phyloP scores from a whole-genome alignment of 768 basidiomycete genomes.

The Suillus spraguei region DNA sequence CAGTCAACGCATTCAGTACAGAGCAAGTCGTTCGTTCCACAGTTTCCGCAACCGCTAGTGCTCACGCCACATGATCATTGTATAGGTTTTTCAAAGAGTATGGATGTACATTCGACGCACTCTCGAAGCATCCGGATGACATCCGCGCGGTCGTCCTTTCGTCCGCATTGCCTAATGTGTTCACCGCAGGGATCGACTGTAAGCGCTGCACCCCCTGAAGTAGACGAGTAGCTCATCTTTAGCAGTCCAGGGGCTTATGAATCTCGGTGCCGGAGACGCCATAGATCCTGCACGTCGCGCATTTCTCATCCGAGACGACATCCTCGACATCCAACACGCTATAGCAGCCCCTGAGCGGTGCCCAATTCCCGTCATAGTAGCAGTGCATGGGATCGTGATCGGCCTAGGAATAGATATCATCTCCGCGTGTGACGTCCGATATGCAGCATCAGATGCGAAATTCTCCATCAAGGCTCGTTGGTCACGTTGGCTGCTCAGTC shows the following conservation, averaged over 20 bases:
- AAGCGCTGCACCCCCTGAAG: conserved; percentile 19
- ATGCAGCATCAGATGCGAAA: conserved; percentile 58
- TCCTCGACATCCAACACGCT: conserved; percentile 66
- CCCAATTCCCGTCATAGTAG: conserved; percentile 81
- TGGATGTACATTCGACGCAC: conserved; percentile 56
- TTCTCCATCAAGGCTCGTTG: conserved; percentile 74
- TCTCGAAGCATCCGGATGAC: conserved; percentile 46
- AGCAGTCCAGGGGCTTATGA: conserved; percentile 31
- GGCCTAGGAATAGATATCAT: conserved; percentile 80
- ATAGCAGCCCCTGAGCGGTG: conserved; percentile 70
- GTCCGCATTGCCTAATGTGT: conserved; percentile 69
- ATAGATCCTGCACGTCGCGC: conserved; percentile 58
- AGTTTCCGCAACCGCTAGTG: neutral
- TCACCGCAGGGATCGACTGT: conserved; percentile 87
- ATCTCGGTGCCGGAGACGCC: conserved; percentile 7
- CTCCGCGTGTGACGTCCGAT: conserved; percentile 76
- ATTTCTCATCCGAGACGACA: conserved; percentile 46
- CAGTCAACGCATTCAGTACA: conserved; percentile 67
- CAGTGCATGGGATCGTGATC: conserved; percentile 72
- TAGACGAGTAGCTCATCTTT: neutral
- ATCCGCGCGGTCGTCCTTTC: conserved; percentile 76
- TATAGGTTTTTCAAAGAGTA: conserved; percentile 76
- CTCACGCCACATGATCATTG: neutral
- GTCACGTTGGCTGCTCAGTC: neutral
- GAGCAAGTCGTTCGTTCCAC: conserved; percentile 35